Percentiles rank a stretch among this genome's conserved stretches.
phyloP scores from a whole-genome alignment of 148 eudicot genomes.

The Rhododendron ovatum region DNA sequence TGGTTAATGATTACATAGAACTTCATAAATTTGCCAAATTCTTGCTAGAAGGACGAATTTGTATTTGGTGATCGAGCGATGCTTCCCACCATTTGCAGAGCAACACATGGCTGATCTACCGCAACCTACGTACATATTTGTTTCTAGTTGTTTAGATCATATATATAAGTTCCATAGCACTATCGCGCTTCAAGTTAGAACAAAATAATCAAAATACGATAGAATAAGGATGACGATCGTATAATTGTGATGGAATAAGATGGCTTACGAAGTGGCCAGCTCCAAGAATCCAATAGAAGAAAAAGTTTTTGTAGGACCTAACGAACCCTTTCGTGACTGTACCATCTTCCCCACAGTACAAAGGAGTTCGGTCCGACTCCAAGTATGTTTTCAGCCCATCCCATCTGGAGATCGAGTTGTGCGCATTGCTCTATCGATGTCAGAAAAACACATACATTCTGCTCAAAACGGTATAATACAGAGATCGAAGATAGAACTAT shows the following conservation, averaged over 20 bases:
- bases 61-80: slow-evolving; percentile 38
- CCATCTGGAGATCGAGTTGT: slow-evolving; percentile 27
- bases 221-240: not conserved
- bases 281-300: slow-evolving; percentile 59
- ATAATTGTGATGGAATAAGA: not conserved
- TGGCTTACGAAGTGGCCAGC: slow-evolving; percentile 59
- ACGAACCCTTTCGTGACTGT: slow-evolving; percentile 36
- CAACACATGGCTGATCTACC: slow-evolving; percentile 42
- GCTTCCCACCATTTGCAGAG: slow-evolving; percentile 40
- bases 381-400: slow-evolving; percentile 32
- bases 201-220: not conserved
- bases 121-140: slow-evolving; percentile 32
- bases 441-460: not conserved
- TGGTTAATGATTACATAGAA: not conserved
- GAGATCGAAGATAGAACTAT: not conserved
- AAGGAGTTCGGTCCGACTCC: slow-evolving; percentile 27
- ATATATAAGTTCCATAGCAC: too few relatives aligned
- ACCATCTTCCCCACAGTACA: slow-evolving; percentile 28
- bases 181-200: too few relatives aligned
- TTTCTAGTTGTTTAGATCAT: too few relatives aligned
- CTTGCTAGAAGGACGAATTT: not conserved
- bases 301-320: slow-evolving; percentile 41
- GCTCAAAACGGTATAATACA: not conserved
- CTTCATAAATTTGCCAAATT: not conserved
- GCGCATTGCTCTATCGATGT: too few relatives aligned